Evolutionary conservation across 352 stramenopile species (phyloP).

Genomic region (Pythium biforme): DNA sequence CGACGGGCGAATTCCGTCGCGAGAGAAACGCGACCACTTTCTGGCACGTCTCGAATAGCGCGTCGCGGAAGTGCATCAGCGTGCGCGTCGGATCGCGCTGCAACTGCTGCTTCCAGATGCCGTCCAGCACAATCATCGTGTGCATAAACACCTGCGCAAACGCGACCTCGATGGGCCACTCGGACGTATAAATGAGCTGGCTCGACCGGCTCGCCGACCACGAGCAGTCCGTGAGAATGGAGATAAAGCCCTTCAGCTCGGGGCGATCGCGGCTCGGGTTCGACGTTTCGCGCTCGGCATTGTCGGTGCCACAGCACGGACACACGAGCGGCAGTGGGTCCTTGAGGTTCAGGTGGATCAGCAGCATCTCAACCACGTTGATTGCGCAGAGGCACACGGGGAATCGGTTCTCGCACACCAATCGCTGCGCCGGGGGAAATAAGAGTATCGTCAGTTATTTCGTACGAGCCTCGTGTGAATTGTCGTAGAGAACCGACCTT

Average conservation of each 20-base stretch:
- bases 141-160: constrained; percentile 62
- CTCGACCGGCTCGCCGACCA: constrained; percentile 35
- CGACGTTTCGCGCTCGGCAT: constrained; percentile 55
- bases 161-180: constrained; percentile 50
- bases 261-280: constrained; percentile 47
- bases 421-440: constrained; percentile 34
- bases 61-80: constrained; percentile 64
- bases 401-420: constrained; percentile 70
- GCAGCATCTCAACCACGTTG: constrained; percentile 67
- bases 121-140: constrained; percentile 58
- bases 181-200: constrained; percentile 33
- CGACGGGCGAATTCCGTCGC: constrained; percentile 40
- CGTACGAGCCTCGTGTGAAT: not conserved
- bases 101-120: constrained; percentile 55
- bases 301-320: constrained; percentile 69
- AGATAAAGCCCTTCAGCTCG: constrained; percentile 54
- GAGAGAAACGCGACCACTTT: constrained; percentile 53
- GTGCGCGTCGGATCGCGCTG: constrained; percentile 46
- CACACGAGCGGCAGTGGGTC: constrained; percentile 58
- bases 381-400: constrained; percentile 60
- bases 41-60: constrained; percentile 48
- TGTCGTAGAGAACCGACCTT: constrained; percentile 31
- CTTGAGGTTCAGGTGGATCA: constrained; percentile 71
- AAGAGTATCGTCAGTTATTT: too few relatives aligned
- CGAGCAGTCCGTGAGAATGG: constrained; percentile 44